Base-by-base conservation (phyloP, 306 rosid genomes). In the Ormosia semicastrata region DNA sequence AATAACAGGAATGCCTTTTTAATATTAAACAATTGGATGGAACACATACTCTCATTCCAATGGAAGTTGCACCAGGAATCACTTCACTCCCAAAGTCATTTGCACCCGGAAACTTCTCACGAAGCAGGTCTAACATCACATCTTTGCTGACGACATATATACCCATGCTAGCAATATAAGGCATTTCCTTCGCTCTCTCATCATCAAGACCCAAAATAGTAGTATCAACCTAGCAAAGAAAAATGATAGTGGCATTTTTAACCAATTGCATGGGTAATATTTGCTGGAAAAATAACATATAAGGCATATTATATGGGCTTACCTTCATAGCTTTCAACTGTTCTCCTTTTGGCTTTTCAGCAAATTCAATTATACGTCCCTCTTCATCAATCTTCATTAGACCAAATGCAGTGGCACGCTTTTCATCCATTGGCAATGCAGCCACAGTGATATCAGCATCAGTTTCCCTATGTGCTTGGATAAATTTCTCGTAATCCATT, bases 1-100 rank as follows among this genome's bases (percentile, higher is more conserved):
- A 85, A 69, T 11, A 53, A 12, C 24, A 29, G 3, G 64, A 68
- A 9, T 43, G 4, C 33, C 39, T 43, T 82, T 49, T 33, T 11
- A 32, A 17, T 44, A 39, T 39, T 74, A 56, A 39, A 32, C 18
- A 58, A 52, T 6, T 34, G 18, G 72, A 77, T 81, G 18, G 13
- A 85, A 33, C 62, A 56, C 94, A n/a, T 89, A 96, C 99, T 79
- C 98, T 93, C 94, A 91, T 24, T 66, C 97, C 99, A 50, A 91
- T 84, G 71, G 98, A 88, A 74, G 99, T 96, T 43, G 98, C 99
- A 49, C 99, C 97, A 53, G 99, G 99, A 90, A 96, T 96, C 39
- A 96, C 97, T 92, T 96, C 99, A 83, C 99, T 96, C 32, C 99
- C 98, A 17, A 96, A 96, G 88, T 96, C 99, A 83, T 96, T 96